phyloP scores from a whole-genome alignment of 1,284 basidiomycete species.

The Porodaedalea pini region DNA sequence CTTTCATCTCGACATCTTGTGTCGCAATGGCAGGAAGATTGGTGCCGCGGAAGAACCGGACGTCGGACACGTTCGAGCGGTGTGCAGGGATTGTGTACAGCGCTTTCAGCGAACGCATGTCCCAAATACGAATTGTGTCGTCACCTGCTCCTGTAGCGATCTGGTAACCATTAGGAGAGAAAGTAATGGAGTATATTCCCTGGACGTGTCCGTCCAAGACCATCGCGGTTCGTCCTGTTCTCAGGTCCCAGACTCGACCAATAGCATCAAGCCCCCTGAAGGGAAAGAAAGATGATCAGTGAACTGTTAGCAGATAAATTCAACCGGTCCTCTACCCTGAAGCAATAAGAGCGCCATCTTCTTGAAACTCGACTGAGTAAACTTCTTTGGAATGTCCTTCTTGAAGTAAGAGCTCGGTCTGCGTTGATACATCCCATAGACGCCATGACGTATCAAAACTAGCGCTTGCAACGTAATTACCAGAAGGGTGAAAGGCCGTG shows the following conservation, averaged over 20 bases:
- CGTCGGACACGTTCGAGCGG: slow-evolving; percentile 89
- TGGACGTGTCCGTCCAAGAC: slow-evolving; percentile 96
- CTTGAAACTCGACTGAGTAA: slow-evolving; percentile 92
- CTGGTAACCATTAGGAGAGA: slow-evolving; percentile 98
- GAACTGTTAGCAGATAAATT: background rate
- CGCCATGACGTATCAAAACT: slow-evolving; percentile 99
- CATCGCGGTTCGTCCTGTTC: slow-evolving; percentile 96
- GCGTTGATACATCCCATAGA: slow-evolving; percentile 86
- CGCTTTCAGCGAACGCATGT: slow-evolving; percentile 87
- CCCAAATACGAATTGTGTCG: slow-evolving; percentile 98
- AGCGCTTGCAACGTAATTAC: slow-evolving; percentile 88
- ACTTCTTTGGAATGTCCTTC: slow-evolving; percentile 98
- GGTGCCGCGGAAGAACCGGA: slow-evolving; percentile 84
- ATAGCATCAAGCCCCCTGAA: slow-evolving; percentile 91
- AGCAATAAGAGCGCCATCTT: slow-evolving; percentile 89
- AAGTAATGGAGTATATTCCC: slow-evolving; percentile 88
- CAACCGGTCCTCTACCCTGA: slow-evolving; percentile 69
- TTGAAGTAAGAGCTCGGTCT: slow-evolving; percentile 83
- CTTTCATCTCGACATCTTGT: slow-evolving; percentile 39
- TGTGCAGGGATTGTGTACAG: slow-evolving; percentile 98
- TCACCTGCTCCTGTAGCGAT: slow-evolving; percentile 95
- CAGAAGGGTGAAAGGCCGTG: slow-evolving; percentile 94
- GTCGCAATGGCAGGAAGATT: slow-evolving; percentile 34
- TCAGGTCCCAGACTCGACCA: slow-evolving; percentile 94
- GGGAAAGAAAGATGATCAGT: background rate